Percentiles rank a stretch among this genome's conserved stretches.
Conservation (phyloP, 2,329 filamentous ascomycete genomes). For the Cladosporium sphaerospermum region DNA sequence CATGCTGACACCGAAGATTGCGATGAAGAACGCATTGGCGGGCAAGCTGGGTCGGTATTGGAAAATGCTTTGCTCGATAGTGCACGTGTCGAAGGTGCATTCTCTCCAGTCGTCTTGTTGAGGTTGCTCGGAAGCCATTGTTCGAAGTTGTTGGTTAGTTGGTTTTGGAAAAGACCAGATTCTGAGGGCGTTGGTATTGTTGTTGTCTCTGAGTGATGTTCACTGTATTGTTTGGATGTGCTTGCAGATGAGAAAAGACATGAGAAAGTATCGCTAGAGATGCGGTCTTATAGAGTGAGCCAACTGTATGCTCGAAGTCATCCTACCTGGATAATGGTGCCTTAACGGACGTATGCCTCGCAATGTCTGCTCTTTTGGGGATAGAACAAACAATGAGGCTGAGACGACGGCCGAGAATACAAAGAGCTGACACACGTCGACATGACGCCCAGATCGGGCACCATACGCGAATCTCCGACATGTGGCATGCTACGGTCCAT, state of each 20-base stretch:
- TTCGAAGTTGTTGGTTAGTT: not conserved
- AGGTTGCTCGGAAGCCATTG: not conserved
- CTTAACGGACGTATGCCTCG: not conserved
- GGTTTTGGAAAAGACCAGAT: not conserved
- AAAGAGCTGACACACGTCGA: not conserved
- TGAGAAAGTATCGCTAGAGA: not conserved
- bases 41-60: constrained; percentile 48
- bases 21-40: constrained; percentile 47
- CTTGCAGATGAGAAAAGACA: not conserved
- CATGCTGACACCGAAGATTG: constrained; percentile 41
- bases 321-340: not conserved
- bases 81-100: constrained; percentile 15
- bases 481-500: not conserved
- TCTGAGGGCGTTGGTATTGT: not conserved
- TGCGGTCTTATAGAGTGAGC: not conserved
- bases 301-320: not conserved
- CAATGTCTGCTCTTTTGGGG: not conserved
- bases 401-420: not conserved
- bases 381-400: not conserved
- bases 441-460: not conserved
- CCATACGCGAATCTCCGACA: not conserved
- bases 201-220: too few species aligned
- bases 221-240: not conserved
- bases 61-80: constrained; percentile 22
- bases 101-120: constrained; percentile 7